Evolutionary conservation across 805 yeast genomes (phyloP), one percentile per base, ranked within the genome.

Genomic region (Ogataea sp.): DNA sequence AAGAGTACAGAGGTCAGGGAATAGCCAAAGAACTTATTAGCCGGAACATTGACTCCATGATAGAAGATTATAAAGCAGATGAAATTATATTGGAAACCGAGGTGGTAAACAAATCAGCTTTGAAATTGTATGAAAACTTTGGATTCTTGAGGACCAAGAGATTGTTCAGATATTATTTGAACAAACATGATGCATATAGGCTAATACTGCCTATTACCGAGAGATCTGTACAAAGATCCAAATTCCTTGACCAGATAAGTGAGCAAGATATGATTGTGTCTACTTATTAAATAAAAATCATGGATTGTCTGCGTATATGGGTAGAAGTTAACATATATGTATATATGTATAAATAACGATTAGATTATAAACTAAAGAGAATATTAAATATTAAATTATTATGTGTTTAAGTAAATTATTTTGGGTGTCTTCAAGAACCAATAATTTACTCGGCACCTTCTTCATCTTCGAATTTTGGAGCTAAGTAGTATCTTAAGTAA

Each of bases 391-490:
- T 9, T 9, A 26, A 26, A 26, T 7, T n/a, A 26, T 9, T 9
- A 23, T 23, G 11, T 23, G 11, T 8, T 8, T 11, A 8, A 23
- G 7, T 23, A 23, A 23, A 23, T 23, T 7, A 23, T 23, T 8
- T 8, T 8, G 11, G 26, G 7, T 7, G 11, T 7, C 26, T 8
- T 8, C 7, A 23, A 23, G 26, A 23, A 23, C 7, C 11, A 23
- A 7, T 23, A 14, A 6, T 32, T 39, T 37, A 37, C 24, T 56
- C 11, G 11, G n/a, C 31, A 17, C 67, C 77, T 48, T 84, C 93
- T 47, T 85, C 95, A 47, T 89, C 97, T 49, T 84, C 96, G 60
- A 93, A 87, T 73, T 93, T 90, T 43, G 98, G 98, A 52, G 98
- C 98, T 62, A 93, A 75, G 75, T 85, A 93, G 76, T 84, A 93